A percentile compares a stretch with the other conserved stretches of the same genome.
Evolutionary conservation across 2,329 filamentous ascomycete genomes (phyloP).

Genomic region (Alternaria novae-zelandiae): DNA sequence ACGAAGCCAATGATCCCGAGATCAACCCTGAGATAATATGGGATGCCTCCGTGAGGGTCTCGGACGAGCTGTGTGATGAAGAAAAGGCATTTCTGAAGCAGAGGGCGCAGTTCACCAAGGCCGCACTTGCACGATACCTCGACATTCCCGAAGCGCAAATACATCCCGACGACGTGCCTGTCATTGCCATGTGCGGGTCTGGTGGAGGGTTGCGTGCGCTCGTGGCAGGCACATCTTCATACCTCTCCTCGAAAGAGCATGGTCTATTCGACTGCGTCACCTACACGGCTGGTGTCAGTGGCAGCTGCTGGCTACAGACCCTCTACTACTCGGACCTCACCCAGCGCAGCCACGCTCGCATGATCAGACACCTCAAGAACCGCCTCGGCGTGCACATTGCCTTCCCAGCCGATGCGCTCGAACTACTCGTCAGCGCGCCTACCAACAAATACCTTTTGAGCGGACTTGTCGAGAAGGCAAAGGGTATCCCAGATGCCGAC

Average conservation of each 20-base stretch:
- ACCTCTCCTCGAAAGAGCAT: slow-evolving; percentile 81
- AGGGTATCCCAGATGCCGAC: slow-evolving; percentile 77
- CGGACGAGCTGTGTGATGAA: slow-evolving; percentile 79
- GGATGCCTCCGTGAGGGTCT: slow-evolving; percentile 82
- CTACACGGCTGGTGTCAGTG: slow-evolving; percentile 94
- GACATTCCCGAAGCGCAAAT: slow-evolving; percentile 78
- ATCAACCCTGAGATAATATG: slow-evolving; percentile 87
- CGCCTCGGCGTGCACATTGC: slow-evolving; percentile 88
- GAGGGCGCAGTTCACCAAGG: slow-evolving; percentile 70
- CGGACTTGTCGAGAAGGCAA: slow-evolving; percentile 89
- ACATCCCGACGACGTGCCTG: slow-evolving; percentile 90
- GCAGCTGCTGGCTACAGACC: slow-evolving; percentile 92
- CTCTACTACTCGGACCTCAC: slow-evolving; percentile 84
- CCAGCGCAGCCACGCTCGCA: slow-evolving; percentile 67
- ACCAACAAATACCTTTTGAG: slow-evolving; percentile 91
- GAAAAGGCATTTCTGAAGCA: slow-evolving; percentile 77
- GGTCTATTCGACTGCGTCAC: slow-evolving; percentile 93
- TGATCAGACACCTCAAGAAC: slow-evolving; percentile 86
- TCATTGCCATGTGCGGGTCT: slow-evolving; percentile 92
- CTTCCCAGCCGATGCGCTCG: slow-evolving; percentile 83
- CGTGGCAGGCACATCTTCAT: slow-evolving; percentile 87
- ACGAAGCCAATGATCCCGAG: slow-evolving; percentile 81
- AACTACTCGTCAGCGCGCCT: slow-evolving; percentile 81
- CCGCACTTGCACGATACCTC: slow-evolving; percentile 82
- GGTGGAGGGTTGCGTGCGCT: slow-evolving; percentile 89